Percentiles rank a stretch among this genome's conserved stretches.
phyloP scores from a whole-genome alignment of 2,329 filamentous ascomycete species.

The Diaporthe eres region DNA sequence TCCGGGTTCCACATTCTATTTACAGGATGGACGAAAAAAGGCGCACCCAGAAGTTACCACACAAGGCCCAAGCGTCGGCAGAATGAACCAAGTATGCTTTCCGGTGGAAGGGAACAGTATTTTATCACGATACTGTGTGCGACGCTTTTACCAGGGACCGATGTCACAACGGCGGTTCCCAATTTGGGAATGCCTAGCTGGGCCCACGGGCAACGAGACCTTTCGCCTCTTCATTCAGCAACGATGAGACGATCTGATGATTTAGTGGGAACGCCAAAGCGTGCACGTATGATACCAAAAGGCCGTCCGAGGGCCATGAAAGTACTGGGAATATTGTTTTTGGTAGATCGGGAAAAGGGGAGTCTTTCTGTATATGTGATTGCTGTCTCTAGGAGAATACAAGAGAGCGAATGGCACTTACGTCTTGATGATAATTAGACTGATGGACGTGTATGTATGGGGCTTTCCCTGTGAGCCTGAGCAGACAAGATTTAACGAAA shows the following conservation, averaged over 20 bases:
- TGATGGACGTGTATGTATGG: no score
- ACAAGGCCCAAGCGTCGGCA: not conserved
- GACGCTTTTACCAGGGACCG: no score
- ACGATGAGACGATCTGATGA: not conserved
- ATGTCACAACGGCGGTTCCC: not conserved
- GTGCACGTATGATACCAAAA: conserved; percentile 4
- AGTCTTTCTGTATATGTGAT: not conserved
- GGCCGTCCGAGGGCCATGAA: not conserved
- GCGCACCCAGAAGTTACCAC: no score
- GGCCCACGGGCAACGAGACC: not conserved
- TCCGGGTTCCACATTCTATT: not conserved
- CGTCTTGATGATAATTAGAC: not conserved
- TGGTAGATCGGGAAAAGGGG: not conserved
- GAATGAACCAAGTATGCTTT: not conserved
- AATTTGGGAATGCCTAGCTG: not conserved
- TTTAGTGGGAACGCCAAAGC: not conserved
- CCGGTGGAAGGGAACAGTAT: no score
- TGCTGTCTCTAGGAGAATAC: not conserved
- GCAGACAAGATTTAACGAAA: no score
- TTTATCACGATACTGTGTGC: not conserved
- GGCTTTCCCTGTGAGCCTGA: not conserved
- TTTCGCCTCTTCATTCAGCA: not conserved
- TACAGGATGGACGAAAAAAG: not conserved
- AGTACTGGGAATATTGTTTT: not conserved
- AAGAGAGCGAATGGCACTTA: not conserved